Conservation (phyloP, 176 grass and related monocot species). For the Eleusine indica region DNA sequence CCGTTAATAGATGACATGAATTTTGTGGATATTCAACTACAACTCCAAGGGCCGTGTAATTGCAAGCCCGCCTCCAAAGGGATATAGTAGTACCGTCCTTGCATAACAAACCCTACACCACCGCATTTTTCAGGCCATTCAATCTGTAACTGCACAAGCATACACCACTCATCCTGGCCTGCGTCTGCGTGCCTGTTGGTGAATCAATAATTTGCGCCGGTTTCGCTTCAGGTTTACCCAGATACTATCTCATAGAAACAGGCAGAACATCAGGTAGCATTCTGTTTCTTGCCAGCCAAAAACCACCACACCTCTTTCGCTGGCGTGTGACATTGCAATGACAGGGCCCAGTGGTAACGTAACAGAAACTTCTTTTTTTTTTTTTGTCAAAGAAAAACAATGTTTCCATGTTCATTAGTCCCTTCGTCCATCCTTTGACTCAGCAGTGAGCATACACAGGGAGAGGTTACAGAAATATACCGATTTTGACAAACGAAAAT, state of each 20-base stretch:
- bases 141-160: conserved; percentile 18
- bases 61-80: conserved; percentile 5
- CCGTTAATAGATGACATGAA: not conserved
- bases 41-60: not conserved
- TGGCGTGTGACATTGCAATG: not conserved
- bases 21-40: not conserved
- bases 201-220: not conserved
- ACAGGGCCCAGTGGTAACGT: not conserved
- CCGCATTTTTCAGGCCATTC: conserved; percentile 55
- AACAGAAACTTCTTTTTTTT: not conserved
- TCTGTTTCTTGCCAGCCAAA: too few relatives aligned
- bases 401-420: not conserved
- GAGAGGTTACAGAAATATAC: conserved; percentile 20
- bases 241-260: not conserved
- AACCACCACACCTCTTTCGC: too few relatives aligned
- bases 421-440: not conserved
- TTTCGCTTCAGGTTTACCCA: not conserved
- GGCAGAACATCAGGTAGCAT: not conserved
- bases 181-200: not conserved
- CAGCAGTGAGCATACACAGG: not conserved
- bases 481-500: conserved; percentile 3
- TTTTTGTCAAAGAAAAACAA: not conserved
- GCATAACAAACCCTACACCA: conserved; percentile 45
- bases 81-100: conserved; percentile 36
- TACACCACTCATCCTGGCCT: not conserved